Percentiles rank a stretch among this genome's conserved stretches.
These are phyloP conservation scores for Proliferodiscus dingleyae DNA, from an alignment of 2,329 filamentous ascomycete species.

Conservation along the genomic window DNA sequence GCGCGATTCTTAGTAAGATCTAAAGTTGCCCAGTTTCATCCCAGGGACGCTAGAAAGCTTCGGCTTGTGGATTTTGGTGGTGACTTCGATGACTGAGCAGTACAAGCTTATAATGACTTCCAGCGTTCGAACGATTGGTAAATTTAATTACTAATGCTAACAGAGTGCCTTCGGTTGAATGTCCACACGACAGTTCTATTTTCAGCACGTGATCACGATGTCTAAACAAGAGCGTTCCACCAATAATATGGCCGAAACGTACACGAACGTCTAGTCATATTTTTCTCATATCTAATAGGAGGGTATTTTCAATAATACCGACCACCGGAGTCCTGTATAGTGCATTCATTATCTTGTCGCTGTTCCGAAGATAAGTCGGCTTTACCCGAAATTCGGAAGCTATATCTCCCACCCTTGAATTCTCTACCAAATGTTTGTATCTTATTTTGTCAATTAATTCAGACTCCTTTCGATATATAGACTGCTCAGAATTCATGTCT, in stretches of 20 bases:
- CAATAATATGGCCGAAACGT: too few relatives aligned
- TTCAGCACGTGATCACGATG: too few relatives aligned
- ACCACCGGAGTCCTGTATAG: not conserved
- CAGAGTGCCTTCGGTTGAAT: too few relatives aligned
- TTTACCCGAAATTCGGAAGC: not conserved
- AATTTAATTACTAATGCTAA: too few relatives aligned
- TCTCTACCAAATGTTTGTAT: not conserved
- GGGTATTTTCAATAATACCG: not conserved
- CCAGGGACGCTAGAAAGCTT: conserved; percentile 54
- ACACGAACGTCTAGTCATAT: too few relatives aligned
- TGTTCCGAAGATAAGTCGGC: conserved; percentile 15
- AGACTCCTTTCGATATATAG: not conserved
- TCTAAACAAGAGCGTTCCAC: too few relatives aligned
- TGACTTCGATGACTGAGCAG: conserved; percentile 49
- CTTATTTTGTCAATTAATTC: not conserved
- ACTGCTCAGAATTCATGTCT: too few relatives aligned
- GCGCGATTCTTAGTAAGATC: conserved; percentile 60
- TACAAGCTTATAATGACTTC: not conserved
- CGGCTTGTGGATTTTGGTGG: conserved; percentile 60
- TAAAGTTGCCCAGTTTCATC: conserved; percentile 63
- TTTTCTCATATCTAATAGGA: not conserved
- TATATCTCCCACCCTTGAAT: conserved; percentile 13
- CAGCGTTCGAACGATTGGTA: not conserved
- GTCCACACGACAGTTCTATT: too few relatives aligned
- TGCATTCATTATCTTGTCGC: conserved; percentile 8